Evolutionary conservation across 2,329 filamentous ascomycete genomes (phyloP), one percentile per base, ranked within the genome.

Genomic region (Fusarium tricinctum): DNA sequence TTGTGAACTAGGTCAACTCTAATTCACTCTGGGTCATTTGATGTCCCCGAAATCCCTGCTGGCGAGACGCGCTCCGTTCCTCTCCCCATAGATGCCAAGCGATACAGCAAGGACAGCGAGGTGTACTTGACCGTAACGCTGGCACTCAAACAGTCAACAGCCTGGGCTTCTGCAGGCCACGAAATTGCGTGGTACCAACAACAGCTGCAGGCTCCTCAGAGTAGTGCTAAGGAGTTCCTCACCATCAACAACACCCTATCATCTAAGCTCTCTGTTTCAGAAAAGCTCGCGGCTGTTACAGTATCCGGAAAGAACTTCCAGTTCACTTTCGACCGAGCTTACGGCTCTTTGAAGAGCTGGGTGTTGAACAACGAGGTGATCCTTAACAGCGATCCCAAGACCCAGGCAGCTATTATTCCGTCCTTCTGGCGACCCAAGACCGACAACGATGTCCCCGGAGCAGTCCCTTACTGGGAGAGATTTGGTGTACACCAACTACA

Each of bases 351-450:
- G 20, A 82, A 76, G 48, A 72, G 65, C 23, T 84, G 84, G 85
- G 70, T 73, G 4, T 73, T 77, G 19, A 73, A 77, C 40, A 74
- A 76, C 52, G 66, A 75, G 33, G 48, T 75, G 0, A 63, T 85
- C 0, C 74, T 85, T 13, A 77, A 71, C 9, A 49, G 71, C 1
- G 76, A 80, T 47, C 77, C 82, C 1, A 73, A 64, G 35, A 78
- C 77, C 5, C 69, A 75, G 9, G 75, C 77, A 5, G 82, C 80
- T 22, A 75, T 83, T 17, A 70, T 76, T 10, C 81, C 86, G 2
- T 80, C 81, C 8, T 87, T 91, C 77, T 91, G 88, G 84, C 86
- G 89, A 6, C 86, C 89, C 0, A 83, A 85, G 15, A 91, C 89
- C 0, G 87, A 92, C 75, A 92, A 92, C 70, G 89, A 92, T 71